phyloP scores from a whole-genome alignment of 129 eudicot species.

The Tagetes erecta region DNA sequence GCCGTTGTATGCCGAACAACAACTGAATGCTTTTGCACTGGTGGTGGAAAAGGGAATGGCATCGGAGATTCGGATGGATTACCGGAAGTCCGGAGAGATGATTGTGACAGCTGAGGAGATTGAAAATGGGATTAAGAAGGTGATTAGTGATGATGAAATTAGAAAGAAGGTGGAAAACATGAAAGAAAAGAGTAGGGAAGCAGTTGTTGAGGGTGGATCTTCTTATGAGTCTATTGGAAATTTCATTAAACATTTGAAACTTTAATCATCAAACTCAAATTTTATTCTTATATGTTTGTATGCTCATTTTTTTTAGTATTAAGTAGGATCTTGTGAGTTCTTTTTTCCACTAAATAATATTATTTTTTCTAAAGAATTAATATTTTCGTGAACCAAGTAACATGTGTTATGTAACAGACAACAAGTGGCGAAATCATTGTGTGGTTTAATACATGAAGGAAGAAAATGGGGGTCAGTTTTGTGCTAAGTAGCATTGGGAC shows the following conservation, averaged over 20 bases:
- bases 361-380: too few species aligned
- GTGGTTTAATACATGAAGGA: too few species aligned
- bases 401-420: too few species aligned
- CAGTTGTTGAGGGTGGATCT: slow-evolving; percentile 43
- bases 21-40: slow-evolving; percentile 34
- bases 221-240: slow-evolving; percentile 27
- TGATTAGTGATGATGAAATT: slow-evolving; percentile 28
- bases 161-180: slow-evolving; percentile 39
- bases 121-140: slow-evolving; percentile 19
- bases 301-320: too few species aligned
- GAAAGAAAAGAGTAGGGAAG: slow-evolving; percentile 38
- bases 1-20: slow-evolving; percentile 19
- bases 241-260: background rate
- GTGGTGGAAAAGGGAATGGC: slow-evolving; percentile 40
- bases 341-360: too few species aligned
- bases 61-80: slow-evolving; percentile 28
- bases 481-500: too few species aligned
- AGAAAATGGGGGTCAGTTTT: too few species aligned
- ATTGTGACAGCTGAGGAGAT: slow-evolving; percentile 37
- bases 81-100: background rate
- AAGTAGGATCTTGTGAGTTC: too few species aligned
- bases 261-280: too few species aligned
- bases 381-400: too few species aligned
- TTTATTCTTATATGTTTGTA: too few species aligned
- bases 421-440: too few species aligned